A percentile compares a stretch with the other conserved stretches of the same genome.
These are phyloP conservation scores for Eruca vesicaria DNA, from an alignment of 441 rosid species.

Conservation along the genomic window DNA sequence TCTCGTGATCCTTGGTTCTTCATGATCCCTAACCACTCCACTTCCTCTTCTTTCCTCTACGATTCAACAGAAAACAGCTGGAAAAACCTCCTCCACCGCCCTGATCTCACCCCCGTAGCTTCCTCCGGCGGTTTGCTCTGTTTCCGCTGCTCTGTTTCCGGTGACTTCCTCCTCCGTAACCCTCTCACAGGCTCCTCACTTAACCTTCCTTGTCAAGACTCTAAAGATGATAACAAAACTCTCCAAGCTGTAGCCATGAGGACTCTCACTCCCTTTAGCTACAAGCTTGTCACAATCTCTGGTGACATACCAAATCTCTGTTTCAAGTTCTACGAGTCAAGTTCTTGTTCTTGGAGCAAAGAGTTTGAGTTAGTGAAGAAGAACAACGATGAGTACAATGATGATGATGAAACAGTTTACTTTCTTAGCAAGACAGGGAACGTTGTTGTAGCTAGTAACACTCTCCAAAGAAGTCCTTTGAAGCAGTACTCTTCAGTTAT, in stretches of 20 bases:
- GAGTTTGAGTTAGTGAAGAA: slow-evolving; percentile 42
- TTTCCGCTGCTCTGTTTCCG: slow-evolving; percentile 47
- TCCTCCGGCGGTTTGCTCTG: slow-evolving; percentile 82
- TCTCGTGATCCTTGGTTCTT: slow-evolving; percentile 82
- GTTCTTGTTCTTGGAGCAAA: slow-evolving; percentile 50
- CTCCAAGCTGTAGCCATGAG: slow-evolving; percentile 76
- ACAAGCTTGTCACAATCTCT: slow-evolving; percentile 60
- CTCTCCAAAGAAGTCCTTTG: slow-evolving; percentile 75
- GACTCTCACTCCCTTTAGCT: slow-evolving; percentile 32
- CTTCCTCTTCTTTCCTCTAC: slow-evolving; percentile 50
- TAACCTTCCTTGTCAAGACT: slow-evolving; percentile 42
- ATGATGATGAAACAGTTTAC: slow-evolving; percentile 52
- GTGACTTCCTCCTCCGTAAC: slow-evolving; percentile 52
- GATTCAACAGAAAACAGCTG: slow-evolving; percentile 67
- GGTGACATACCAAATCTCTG: slow-evolving; percentile 65
- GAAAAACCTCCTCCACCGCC: slow-evolving; percentile 46
- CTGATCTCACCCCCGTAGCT: slow-evolving; percentile 60
- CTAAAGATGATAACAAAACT: slow-evolving; percentile 24
- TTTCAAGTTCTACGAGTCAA: slow-evolving; percentile 50
- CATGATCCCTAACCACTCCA: slow-evolving; percentile 50
- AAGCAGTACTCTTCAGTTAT: slow-evolving; percentile 82
- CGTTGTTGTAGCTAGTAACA: slow-evolving; percentile 52
- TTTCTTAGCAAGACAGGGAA: slow-evolving; percentile 83
- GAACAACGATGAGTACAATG: slow-evolving; percentile 34
- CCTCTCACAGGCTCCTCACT: slow-evolving; percentile 69